Evolutionary conservation across 2,329 filamentous ascomycete species (phyloP).

Genomic region (Alternaria arbusti): DNA sequence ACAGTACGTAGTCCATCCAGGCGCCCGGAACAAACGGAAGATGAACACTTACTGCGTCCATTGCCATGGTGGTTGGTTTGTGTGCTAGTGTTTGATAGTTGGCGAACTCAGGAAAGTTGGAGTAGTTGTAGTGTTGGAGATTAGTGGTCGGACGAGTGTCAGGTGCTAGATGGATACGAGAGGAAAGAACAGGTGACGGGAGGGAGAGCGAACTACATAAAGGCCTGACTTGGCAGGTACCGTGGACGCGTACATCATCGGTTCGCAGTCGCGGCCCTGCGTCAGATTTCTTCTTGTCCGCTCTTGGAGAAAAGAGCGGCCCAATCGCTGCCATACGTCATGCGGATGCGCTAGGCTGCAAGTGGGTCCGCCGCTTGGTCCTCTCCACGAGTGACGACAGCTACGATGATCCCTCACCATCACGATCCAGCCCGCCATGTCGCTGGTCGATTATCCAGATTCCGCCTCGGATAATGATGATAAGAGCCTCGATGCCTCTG

Average conservation of each 20-base stretch:
- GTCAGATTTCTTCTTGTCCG: conserved; percentile 10
- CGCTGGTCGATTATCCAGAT: conserved; percentile 56
- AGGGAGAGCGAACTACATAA: conserved; percentile 26
- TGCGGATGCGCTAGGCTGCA: conserved; percentile 28
- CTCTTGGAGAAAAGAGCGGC: conserved; percentile 14
- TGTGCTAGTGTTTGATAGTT: conserved; percentile 1
- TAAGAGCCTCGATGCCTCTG: conserved; percentile 12
- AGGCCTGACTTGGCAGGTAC: conserved; percentile 43
- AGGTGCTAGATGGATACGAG: conserved; percentile 7
- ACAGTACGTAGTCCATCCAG: not conserved
- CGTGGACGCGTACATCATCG: conserved; percentile 40
- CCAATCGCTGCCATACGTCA: conserved; percentile 35
- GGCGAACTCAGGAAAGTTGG: not conserved
- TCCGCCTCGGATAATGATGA: conserved; percentile 59
- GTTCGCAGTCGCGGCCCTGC: conserved; percentile 25
- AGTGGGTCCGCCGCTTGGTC: conserved; percentile 24
- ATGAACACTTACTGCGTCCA: conserved; percentile 15
- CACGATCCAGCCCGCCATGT: conserved; percentile 32
- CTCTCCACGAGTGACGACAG: conserved; percentile 25
- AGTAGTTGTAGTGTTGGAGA: not conserved
- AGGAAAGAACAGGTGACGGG: conserved; percentile 18
- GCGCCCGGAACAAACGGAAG: not conserved
- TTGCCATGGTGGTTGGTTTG: not conserved
- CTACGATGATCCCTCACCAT: conserved; percentile 19
- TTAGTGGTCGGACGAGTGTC: not conserved